Evolutionary conservation across 2,329 filamentous ascomycete species (phyloP).

Genomic region (Fusarium tupiense): DNA sequence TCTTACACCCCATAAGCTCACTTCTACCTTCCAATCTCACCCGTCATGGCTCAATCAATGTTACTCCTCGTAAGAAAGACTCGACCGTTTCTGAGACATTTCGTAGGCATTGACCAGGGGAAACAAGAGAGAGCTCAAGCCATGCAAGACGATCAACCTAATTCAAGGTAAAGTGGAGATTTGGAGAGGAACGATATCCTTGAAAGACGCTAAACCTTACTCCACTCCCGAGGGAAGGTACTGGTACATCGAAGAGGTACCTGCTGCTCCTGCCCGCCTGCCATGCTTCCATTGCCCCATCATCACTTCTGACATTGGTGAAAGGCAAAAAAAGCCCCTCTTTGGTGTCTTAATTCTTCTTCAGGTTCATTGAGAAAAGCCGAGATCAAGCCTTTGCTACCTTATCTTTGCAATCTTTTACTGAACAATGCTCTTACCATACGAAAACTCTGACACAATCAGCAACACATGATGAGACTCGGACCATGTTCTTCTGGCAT

Average conservation of each 20-base stretch:
- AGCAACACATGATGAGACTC: not conserved
- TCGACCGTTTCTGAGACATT: conserved; percentile 21
- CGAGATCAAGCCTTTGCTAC: not conserved
- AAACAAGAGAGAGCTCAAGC: conserved; percentile 13
- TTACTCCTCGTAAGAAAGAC: not conserved
- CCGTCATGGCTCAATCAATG: not conserved
- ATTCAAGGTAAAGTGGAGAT: conserved; percentile 32
- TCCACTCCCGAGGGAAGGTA: conserved; percentile 23
- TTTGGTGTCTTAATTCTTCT: not conserved
- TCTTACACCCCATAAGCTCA: not conserved
- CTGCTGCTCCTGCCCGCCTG: not conserved
- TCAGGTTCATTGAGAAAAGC: not conserved
- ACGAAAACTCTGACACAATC: not conserved
- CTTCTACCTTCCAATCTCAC: not conserved
- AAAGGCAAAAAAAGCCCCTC: not conserved
- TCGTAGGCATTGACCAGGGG: not conserved
- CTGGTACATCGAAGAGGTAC: conserved; percentile 32
- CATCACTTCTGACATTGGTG: not conserved
- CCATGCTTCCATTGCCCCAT: not conserved
- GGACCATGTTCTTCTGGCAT: not conserved
- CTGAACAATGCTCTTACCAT: not conserved
- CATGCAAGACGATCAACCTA: conserved; percentile 35
- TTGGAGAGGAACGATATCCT: conserved; percentile 23
- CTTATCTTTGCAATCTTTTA: not conserved
- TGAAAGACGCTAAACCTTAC: conserved; percentile 14